Conservation (phyloP, 345 rosid genomes). For the Rubroshorea leprosula region DNA sequence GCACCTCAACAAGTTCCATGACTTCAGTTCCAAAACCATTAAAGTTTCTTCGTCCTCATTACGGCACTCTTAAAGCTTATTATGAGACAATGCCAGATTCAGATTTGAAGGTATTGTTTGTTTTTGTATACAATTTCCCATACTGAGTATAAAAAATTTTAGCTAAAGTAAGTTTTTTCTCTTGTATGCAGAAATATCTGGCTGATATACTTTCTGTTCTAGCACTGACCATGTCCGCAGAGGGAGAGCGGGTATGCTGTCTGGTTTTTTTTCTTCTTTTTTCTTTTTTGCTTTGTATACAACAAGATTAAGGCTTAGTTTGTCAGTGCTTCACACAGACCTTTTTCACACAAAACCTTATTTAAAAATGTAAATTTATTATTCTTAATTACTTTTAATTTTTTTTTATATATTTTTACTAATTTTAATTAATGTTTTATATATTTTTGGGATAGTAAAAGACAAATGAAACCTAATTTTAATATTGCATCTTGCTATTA, state of each 20-base stretch:
- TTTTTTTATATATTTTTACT: no score
- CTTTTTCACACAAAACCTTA: no score
- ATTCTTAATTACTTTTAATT: no score
- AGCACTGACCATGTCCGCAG: conserved; percentile 97
- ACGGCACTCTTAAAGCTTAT: conserved; percentile 71
- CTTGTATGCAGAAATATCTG: conserved; percentile 59
- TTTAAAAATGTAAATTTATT: no score
- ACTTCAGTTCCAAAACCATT: conserved; percentile 97
- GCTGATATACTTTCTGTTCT: conserved; percentile 90
- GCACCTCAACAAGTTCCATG: conserved; percentile 93
- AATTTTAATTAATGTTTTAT: neutral
- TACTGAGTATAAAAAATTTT: neutral
- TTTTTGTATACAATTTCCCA: neutral
- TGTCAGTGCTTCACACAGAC: no score
- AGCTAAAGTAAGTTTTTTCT: neutral
- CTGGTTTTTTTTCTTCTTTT: neutral
- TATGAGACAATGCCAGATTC: conserved; percentile 62
- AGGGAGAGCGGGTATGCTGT: conserved; percentile 82
- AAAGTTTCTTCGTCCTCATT: conserved; percentile 96
- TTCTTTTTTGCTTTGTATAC: no score
- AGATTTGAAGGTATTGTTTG: conserved; percentile 56
- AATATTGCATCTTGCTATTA: neutral
- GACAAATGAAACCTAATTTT: neutral
- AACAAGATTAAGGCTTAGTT: no score
- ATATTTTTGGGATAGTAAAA: no score